Percentiles rank a stretch among this genome's conserved stretches.
phyloP scores from a whole-genome alignment of 2,329 filamentous ascomycete genomes.

The Sporothrix humicola region DNA sequence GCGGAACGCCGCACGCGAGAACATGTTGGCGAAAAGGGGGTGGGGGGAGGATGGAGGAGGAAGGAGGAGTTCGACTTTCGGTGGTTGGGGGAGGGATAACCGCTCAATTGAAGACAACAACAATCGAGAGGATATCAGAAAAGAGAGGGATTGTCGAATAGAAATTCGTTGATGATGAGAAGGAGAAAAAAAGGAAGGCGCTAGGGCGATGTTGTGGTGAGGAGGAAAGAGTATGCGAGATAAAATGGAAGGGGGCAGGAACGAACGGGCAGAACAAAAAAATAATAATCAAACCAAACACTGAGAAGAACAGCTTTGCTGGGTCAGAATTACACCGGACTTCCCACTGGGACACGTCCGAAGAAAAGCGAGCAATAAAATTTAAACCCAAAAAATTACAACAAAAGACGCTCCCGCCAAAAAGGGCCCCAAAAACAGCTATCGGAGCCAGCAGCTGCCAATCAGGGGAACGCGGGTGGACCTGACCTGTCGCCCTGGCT shows the following conservation, averaged over 20 bases:
- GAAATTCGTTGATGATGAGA: slow-evolving; percentile 12
- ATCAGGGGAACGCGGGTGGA: slow-evolving; percentile 29
- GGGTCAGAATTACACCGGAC: slow-evolving; percentile 30
- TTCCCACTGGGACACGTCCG: slow-evolving; percentile 32
- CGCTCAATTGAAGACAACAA: slow-evolving; percentile 23
- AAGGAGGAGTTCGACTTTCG: background rate
- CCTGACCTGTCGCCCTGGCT: slow-evolving; percentile 10
- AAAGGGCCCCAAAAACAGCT: slow-evolving; percentile 27
- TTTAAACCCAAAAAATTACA: slow-evolving; percentile 23
- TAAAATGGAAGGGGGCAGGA: slow-evolving; percentile 27
- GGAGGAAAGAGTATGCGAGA: slow-evolving; percentile 18
- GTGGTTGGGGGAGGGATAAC: background rate
- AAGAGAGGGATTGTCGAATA: slow-evolving; percentile 12
- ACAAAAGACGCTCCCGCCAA: slow-evolving; percentile 14
- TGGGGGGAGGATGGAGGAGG: background rate
- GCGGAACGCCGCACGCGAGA: slow-evolving; percentile 72
- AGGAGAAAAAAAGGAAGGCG: slow-evolving; percentile 26
- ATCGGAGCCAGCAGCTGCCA: slow-evolving; percentile 24
- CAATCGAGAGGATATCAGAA: slow-evolving; percentile 14
- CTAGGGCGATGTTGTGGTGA: slow-evolving; percentile 12
- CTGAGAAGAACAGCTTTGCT: background rate
- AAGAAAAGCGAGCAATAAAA: slow-evolving; percentile 31
- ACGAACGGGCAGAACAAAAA: slow-evolving; percentile 24
- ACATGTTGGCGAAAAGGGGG: slow-evolving; percentile 57
- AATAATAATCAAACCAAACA: slow-evolving; percentile 23